Percentiles rank a stretch among this genome's conserved stretches.
Evolutionary conservation across 2,329 filamentous ascomycete species (phyloP).

Genomic region (Verticillium longisporum): DNA sequence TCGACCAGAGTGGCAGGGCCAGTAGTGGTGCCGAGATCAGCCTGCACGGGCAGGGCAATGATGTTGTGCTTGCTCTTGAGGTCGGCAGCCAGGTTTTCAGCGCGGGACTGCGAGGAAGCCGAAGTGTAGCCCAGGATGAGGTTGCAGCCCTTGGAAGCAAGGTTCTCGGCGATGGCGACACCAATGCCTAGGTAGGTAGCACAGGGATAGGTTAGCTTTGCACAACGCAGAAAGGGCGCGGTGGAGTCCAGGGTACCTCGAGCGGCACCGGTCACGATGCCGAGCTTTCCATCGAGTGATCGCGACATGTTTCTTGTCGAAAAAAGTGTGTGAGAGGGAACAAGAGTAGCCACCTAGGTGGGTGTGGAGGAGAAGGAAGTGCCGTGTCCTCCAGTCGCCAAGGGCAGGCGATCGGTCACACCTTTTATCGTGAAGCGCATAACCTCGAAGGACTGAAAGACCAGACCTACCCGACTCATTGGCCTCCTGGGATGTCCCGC

Average conservation of each 20-base stretch:
- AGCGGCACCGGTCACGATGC: constrained; percentile 72
- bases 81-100: constrained; percentile 56
- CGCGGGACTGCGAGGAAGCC: constrained; percentile 26
- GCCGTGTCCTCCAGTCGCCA: not conserved
- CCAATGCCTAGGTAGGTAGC: constrained; percentile 60
- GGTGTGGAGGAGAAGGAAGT: not conserved
- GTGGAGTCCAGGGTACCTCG: constrained; percentile 47
- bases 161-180: constrained; percentile 53
- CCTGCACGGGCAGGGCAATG: constrained; percentile 57
- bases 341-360: not conserved
- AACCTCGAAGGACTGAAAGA: not conserved
- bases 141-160: constrained; percentile 64
- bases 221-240: not conserved
- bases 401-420: not conserved
- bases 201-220: not conserved
- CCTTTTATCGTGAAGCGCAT: not conserved
- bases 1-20: constrained; percentile 55
- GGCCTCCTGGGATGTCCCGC: not conserved
- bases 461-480: not conserved
- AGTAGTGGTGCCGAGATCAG: constrained; percentile 59
- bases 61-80: constrained; percentile 53
- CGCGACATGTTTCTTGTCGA: constrained; percentile 24
- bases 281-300: constrained; percentile 66
- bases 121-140: constrained; percentile 65
- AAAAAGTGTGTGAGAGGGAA: too few species aligned